A percentile compares a stretch with the other conserved stretches of the same genome.
phyloP scores from a whole-genome alignment of 2,329 filamentous ascomycete species.

The Pseudocercospora eumusae region DNA sequence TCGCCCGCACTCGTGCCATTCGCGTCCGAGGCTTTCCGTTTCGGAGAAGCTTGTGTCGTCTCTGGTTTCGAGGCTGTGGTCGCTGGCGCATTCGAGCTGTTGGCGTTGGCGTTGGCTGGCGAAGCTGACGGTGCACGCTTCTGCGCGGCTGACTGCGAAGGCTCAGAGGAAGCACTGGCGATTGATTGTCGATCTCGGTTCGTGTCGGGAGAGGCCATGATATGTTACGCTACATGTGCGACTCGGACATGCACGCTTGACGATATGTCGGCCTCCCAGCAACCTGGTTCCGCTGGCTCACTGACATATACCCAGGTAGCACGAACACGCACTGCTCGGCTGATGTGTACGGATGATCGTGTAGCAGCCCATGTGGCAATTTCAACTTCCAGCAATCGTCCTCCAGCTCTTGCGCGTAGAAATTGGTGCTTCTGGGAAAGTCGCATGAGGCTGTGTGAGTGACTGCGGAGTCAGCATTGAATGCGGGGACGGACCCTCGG shows the following conservation, averaged over 20 bases:
- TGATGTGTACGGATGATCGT: background rate
- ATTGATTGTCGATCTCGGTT: slow-evolving; percentile 10
- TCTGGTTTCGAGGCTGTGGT: background rate
- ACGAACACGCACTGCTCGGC: background rate
- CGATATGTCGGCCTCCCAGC: slow-evolving; percentile 5
- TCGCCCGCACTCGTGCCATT: slow-evolving; percentile 11
- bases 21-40: slow-evolving; percentile 15
- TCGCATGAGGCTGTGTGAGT: slow-evolving; percentile 3
- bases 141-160: background rate
- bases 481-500: background rate
- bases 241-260: background rate
- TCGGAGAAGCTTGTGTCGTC: slow-evolving; percentile 12
- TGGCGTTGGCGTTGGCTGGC: slow-evolving; percentile 1
- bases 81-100: slow-evolving; percentile 8
- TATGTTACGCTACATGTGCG: background rate
- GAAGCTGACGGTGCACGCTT: slow-evolving; percentile 6
- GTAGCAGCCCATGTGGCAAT: background rate
- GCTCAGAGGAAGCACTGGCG: slow-evolving; percentile 4
- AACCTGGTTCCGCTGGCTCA: background rate
- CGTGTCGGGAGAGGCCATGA: slow-evolving; percentile 4
- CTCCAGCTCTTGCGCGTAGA: background rate
- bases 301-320: background rate
- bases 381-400: background rate
- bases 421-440: background rate
- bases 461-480: background rate